phyloP scores from a whole-genome alignment of 2,329 filamentous ascomycete species.

The Atkinsonella texensis region DNA sequence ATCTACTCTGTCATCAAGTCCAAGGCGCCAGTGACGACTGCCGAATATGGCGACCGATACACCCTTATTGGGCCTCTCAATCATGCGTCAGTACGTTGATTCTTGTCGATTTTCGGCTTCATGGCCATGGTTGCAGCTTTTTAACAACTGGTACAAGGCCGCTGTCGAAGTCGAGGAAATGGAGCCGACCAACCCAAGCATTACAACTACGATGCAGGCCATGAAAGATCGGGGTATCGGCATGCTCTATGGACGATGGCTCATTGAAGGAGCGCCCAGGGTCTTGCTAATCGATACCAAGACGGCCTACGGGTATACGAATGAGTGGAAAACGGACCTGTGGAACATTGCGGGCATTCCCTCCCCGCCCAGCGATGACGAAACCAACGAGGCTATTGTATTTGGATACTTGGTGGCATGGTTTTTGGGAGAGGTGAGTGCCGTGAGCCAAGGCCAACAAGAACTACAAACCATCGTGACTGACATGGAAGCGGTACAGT shows the following conservation, averaged over 20 bases:
- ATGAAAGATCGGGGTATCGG: conserved; percentile 89
- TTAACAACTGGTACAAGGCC: conserved; percentile 42
- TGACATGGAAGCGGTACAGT: conserved; percentile 38
- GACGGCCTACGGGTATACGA: conserved; percentile 77
- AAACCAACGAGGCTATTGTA: conserved; percentile 95
- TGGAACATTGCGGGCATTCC: conserved; percentile 91
- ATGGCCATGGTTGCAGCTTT: conserved; percentile 4
- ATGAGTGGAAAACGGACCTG: conserved; percentile 95
- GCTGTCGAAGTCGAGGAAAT: conserved; percentile 96
- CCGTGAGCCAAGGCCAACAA: neutral
- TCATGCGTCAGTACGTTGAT: conserved; percentile 60
- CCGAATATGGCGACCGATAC: conserved; percentile 96
- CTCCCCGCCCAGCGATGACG: conserved; percentile 79
- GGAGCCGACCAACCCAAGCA: conserved; percentile 66
- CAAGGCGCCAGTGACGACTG: conserved; percentile 93
- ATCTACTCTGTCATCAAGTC: conserved; percentile 99
- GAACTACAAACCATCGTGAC: neutral
- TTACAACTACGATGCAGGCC: conserved; percentile 72
- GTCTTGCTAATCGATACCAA: conserved; percentile 93
- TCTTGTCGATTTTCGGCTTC: neutral
- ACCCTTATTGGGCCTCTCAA: conserved; percentile 92
- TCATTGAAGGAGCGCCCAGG: conserved; percentile 90
- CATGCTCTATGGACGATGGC: conserved; percentile 88
- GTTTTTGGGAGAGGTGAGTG: conserved; percentile 87
- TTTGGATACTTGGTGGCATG: conserved; percentile 96